Base-by-base conservation (phyloP, 1,139 yeast species). In the Citeromyces hawaiiensis region DNA sequence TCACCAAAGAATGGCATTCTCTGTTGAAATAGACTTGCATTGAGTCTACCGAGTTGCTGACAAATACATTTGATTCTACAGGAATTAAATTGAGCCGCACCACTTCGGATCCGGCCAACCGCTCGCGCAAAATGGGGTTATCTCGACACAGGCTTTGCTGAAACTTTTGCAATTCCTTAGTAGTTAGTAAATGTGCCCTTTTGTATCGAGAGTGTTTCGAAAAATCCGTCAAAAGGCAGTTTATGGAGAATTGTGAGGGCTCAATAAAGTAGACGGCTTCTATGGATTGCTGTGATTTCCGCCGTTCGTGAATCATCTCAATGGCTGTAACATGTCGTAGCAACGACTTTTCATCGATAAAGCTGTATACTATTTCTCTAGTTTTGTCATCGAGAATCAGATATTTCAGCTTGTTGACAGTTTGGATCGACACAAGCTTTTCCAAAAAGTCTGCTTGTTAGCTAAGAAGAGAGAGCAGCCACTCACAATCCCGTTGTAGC, bases 21-120 rank as follows among this genome's bases (percentile, higher is more conserved):
- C 64, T 66, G 53, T 83, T 86, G 57, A 76, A 87, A 52, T 81
- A 83, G 31, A 78, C 65, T 36, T 88, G 88, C 59, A 86, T 65
- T 2, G 94, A 72, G 47, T 76, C 62, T 57, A 53, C 51, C 15
- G 48, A 48, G 25, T 53, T 53, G 6, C 59, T 51, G 8, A 53
- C 51, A 41, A 45, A 57, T 4, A 54, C 42, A 14, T 51, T 46
- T 18, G 48, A 45, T 25, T 55, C 60, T 2, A 54, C 21, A 1
- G 60, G 56, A 5, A 45, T 41, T 42, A 55, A 42, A 34, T 54
- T 47, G 15, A 57, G 44, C 16, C 50, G 49, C 21, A 47, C 42
- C 23, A 45, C 45, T 3, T 46, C 45, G 16, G 54, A 47, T 2
- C 36, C 38, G 7, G 46, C 43, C 11, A 44, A 9, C 11, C 17